These are phyloP conservation scores for Bryoglossum gracile DNA, from an alignment of 495 filamentous ascomycete species.

Conservation along the genomic window DNA sequence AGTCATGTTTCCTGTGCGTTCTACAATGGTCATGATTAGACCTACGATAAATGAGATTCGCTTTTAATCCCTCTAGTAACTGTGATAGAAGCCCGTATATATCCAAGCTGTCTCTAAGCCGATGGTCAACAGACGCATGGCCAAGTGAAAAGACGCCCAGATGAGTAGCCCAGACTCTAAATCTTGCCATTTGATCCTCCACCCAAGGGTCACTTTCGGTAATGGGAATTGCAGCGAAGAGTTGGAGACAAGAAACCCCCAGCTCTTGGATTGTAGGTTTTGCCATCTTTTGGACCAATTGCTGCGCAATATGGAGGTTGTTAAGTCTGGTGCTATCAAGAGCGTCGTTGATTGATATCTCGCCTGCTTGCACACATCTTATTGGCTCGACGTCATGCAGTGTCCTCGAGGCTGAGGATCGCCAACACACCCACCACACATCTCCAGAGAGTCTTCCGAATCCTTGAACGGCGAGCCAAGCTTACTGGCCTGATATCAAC, in stretches of 20 bases:
- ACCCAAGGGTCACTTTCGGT: background rate
- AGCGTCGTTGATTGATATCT: too few relatives aligned
- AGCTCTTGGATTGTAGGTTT: background rate
- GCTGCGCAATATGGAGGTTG: too few relatives aligned
- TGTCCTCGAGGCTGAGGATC: too few relatives aligned
- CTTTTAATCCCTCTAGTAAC: background rate
- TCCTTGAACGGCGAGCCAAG: background rate
- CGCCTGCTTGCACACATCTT: too few relatives aligned
- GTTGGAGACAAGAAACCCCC: background rate
- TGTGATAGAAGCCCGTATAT: slow-evolving; percentile 4
- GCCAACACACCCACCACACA: too few relatives aligned
- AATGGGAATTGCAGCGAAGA: background rate
- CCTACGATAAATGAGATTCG: background rate
- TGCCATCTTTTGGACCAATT: background rate
- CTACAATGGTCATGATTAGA: background rate
- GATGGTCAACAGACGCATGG: slow-evolving; percentile 22
- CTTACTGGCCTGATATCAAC: background rate
- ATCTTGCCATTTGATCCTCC: slow-evolving; percentile 21
- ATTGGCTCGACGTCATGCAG: too few relatives aligned
- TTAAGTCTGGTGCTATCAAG: too few relatives aligned
- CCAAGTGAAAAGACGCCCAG: slow-evolving; percentile 18
- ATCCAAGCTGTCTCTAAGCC: slow-evolving; percentile 7
- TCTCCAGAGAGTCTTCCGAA: too few relatives aligned
- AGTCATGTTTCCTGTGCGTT: background rate
- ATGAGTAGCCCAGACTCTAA: slow-evolving; percentile 19